Evolutionary conservation across 2,329 filamentous ascomycete species (phyloP), one percentile per base, ranked within the genome.

Genomic region (Clonostachys rosea): DNA sequence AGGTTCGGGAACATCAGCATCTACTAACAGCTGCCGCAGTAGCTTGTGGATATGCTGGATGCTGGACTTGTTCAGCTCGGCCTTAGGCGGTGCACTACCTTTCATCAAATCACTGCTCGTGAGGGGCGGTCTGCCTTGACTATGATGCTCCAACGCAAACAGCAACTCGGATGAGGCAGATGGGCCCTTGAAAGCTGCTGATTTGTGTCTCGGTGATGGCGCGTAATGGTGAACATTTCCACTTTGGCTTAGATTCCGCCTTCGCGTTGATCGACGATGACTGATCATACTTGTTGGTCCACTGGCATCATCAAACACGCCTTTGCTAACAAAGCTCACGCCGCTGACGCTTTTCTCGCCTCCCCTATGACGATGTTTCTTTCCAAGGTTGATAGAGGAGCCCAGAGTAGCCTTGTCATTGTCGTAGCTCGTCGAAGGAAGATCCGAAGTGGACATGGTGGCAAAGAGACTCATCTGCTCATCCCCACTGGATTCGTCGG

Each of bases 401-500:
- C 86, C 82, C 52, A 95, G 83, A 4, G 81, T 86, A 36, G 83
- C 70, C 57, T 81, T 87, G 51, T 96, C 91, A 46, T 81, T 81
- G 44, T 96, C 91, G 24, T 80, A 78, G 50, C 80, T 87, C 16
- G 83, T 76, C 14, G 83, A 77, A 11, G 82, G 75, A 17, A 81
- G 69, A 49, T 85, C 83, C 42, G 79, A 78, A 48, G 78, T 82
- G n/a, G 91, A 74, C 70, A 86, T 78, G 7, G 81, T 83, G 2
- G 87, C 84, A 65, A 95, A 88, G 12, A 96, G 86, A 59, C 86
- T 91, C 67, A 91, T 86, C 56, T 95, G 89, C 54, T 99, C 91
- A 57, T 96, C 91, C 36, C 88, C 92, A 57, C 90, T 96, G 2
- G 91, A 96, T 43, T 89, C 91, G 62, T 99, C 94, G 7, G 94